These are phyloP conservation scores for Elymus sibiricus DNA, from an alignment of 176 grass and related monocot genomes.

Conservation along the genomic window DNA sequence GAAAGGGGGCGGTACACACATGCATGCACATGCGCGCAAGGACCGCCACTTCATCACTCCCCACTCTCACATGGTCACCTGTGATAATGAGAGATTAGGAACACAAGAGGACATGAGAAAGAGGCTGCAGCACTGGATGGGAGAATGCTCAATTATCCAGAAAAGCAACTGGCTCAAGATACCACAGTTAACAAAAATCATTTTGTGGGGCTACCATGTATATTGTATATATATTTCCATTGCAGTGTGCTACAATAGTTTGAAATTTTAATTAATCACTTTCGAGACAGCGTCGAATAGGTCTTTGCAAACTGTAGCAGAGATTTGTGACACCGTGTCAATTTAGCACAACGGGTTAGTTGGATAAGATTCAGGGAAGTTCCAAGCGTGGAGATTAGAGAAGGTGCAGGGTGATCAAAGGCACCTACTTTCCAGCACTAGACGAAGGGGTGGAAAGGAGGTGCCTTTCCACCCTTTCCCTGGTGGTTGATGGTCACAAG, in stretches of 20 bases:
- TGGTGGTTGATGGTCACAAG: no score
- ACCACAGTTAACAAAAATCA: slow-evolving; percentile 25
- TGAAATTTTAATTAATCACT: not conserved
- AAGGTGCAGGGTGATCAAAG: not conserved
- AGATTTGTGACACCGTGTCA: not conserved
- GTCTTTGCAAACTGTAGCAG: not conserved
- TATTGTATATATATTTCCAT: not conserved
- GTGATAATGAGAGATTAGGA: slow-evolving; percentile 28
- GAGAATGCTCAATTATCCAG: slow-evolving; percentile 14
- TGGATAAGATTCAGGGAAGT: not conserved
- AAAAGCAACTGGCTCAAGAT: slow-evolving; percentile 12
- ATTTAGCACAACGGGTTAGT: not conserved
- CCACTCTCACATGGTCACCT: slow-evolving; percentile 39
- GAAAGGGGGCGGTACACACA: slow-evolving; percentile 24
- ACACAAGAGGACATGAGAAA: slow-evolving; percentile 34
- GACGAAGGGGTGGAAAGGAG: no score
- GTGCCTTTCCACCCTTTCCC: no score
- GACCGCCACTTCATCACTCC: slow-evolving; percentile 36
- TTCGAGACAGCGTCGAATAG: not conserved
- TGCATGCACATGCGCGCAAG: slow-evolving; percentile 53
- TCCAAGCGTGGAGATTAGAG: not conserved
- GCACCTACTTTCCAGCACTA: no score
- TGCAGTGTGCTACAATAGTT: not conserved
- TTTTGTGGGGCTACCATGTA: not conserved
- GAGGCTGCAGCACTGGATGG: slow-evolving; percentile 10